A percentile compares a stretch with the other conserved stretches of the same genome.
Evolutionary conservation across 2,329 filamentous ascomycete species (phyloP).

Genomic region (Beauveria medogensis): DNA sequence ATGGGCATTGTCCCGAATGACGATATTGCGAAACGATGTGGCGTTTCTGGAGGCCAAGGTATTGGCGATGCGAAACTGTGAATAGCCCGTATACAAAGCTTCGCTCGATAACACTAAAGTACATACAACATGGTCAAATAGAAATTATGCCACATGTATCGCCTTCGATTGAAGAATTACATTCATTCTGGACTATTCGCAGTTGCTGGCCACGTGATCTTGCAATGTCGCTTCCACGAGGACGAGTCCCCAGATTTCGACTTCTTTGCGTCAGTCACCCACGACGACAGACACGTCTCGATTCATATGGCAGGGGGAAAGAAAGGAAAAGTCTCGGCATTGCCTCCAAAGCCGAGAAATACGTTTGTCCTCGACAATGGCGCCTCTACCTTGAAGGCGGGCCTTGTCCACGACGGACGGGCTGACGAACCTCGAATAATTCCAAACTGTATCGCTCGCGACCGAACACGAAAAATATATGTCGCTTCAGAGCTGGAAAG

Average conservation of each 20-base stretch:
- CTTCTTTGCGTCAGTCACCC: background rate
- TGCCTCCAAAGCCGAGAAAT: slow-evolving; percentile 45
- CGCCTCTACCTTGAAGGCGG: slow-evolving; percentile 84
- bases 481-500: slow-evolving; percentile 69
- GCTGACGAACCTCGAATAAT: slow-evolving; percentile 58
- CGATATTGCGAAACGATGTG: slow-evolving; percentile 20
- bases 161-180: background rate
- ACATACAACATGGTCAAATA: background rate
- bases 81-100: background rate
- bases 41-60: background rate
- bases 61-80: background rate
- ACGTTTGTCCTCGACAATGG: slow-evolving; percentile 94
- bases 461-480: slow-evolving; percentile 70
- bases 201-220: background rate
- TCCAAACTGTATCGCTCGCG: slow-evolving; percentile 82
- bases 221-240: background rate
- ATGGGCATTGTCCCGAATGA: slow-evolving; percentile 25
- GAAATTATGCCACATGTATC: background rate
- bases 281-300: background rate
- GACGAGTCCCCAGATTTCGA: background rate
- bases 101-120: background rate
- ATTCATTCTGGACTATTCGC: background rate
- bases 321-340: slow-evolving; percentile 42
- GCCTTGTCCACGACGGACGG: slow-evolving; percentile 50
- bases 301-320: slow-evolving; percentile 34